Conservation (phyloP, 352 stramenopile species). For the Phytophthora vignae region DNA sequence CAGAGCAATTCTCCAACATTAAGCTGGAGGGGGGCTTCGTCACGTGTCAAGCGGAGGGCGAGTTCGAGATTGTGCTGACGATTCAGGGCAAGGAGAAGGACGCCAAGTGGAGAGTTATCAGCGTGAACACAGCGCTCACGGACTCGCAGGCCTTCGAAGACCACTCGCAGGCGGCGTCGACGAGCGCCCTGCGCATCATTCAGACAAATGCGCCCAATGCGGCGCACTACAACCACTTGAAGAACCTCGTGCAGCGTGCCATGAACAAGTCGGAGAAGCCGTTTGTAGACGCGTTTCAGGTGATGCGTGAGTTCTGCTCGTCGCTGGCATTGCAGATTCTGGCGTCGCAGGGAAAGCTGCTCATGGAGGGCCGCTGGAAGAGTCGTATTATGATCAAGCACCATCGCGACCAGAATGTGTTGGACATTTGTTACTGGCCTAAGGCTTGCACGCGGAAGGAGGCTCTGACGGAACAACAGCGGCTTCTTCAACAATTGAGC, state of each 20-base stretch:
- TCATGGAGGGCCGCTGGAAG: slow-evolving; percentile 86
- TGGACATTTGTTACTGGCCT: slow-evolving; percentile 88
- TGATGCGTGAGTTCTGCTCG: slow-evolving; percentile 89
- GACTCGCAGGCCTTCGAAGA: slow-evolving; percentile 62
- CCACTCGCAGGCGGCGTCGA: slow-evolving; percentile 66
- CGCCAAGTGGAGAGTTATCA: slow-evolving; percentile 82
- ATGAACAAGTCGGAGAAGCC: slow-evolving; percentile 88
- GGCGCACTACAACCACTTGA: slow-evolving; percentile 83
- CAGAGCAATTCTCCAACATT: slow-evolving; percentile 82
- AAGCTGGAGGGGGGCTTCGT: slow-evolving; percentile 82
- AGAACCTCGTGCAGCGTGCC: slow-evolving; percentile 84
- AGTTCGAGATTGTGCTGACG: slow-evolving; percentile 89
- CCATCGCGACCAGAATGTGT: slow-evolving; percentile 77
- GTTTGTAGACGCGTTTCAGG: slow-evolving; percentile 80
- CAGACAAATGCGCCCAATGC: slow-evolving; percentile 76
- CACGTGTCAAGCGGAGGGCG: slow-evolving; percentile 73
- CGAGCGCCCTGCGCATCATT: slow-evolving; percentile 78
- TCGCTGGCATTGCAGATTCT: slow-evolving; percentile 82
- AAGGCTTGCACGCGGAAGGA: slow-evolving; percentile 75
- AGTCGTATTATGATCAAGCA: slow-evolving; percentile 82
- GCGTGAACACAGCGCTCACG: slow-evolving; percentile 79
- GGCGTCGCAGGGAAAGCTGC: slow-evolving; percentile 71
- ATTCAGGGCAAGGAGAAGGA: slow-evolving; percentile 83
- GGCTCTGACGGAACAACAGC: slow-evolving; percentile 64
- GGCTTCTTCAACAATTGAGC: slow-evolving; percentile 63